These are phyloP conservation scores for Starmerella lactis-condensi DNA, from an alignment of 805 yeast species.

Conservation along the genomic window DNA sequence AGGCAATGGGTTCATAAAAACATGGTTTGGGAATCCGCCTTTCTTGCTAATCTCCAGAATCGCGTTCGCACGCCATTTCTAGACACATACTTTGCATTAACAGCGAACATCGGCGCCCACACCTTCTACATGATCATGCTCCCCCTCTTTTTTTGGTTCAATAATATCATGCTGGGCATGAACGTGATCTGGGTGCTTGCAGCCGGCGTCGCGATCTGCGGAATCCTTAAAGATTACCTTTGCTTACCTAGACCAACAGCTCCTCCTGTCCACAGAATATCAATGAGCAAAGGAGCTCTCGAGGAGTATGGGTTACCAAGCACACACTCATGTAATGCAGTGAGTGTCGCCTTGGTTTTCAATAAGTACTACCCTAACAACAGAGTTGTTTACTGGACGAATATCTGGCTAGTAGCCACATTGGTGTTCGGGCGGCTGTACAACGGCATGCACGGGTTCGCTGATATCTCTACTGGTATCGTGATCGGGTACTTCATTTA, in stretches of 20 bases:
- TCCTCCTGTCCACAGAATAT: constrained; percentile 79
- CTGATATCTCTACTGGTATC: constrained; percentile 54
- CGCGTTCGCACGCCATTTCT: constrained; percentile 29
- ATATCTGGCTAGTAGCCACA: constrained; percentile 36
- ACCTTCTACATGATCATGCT: constrained; percentile 80
- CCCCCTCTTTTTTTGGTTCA: constrained; percentile 75
- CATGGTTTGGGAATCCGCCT: constrained; percentile 32
- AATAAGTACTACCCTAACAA: constrained; percentile 4
- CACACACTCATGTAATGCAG: constrained; percentile 87
- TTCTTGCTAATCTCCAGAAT: constrained; percentile 40
- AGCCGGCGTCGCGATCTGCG: constrained; percentile 37
- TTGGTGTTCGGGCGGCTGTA: constrained; percentile 67
- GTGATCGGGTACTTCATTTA: constrained; percentile 39
- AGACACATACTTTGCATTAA: constrained; percentile 66
- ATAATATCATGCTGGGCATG: constrained; percentile 36
- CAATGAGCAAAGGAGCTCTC: constrained; percentile 78
- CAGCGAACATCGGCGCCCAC: constrained; percentile 82
- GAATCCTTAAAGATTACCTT: constrained; percentile 61
- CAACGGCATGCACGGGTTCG: constrained; percentile 93
- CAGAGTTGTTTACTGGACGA: constrained; percentile 3
- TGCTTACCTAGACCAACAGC: constrained; percentile 85
- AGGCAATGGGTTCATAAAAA: constrained; percentile 36
- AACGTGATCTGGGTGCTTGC: constrained; percentile 53
- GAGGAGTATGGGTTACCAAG: constrained; percentile 91
- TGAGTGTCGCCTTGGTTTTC: constrained; percentile 49